A percentile compares a stretch with the other conserved stretches of the same genome.
phyloP scores from a whole-genome alignment of 805 yeast genomes.

The Wickerhamiella hasegawae region DNA sequence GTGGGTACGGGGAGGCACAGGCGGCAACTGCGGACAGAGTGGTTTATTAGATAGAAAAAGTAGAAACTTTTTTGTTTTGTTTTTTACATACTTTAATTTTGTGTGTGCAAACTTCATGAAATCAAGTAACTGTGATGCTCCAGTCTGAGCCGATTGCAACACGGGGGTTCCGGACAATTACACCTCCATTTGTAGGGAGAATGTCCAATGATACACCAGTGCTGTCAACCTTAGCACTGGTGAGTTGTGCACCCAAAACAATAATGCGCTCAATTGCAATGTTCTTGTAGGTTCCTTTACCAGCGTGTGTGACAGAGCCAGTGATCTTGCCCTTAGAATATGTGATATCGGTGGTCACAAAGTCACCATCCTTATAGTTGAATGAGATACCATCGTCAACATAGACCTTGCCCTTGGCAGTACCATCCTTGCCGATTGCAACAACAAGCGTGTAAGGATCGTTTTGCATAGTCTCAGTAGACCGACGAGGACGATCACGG shows the following conservation, averaged over 20 bases:
- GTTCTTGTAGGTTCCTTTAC: constrained; percentile 5
- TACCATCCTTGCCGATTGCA: constrained; percentile 32
- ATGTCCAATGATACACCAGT: constrained; percentile 10
- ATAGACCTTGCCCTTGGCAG: constrained; percentile 46
- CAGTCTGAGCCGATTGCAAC: constrained; percentile 33
- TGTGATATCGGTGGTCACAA: constrained; percentile 27
- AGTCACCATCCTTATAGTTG: constrained; percentile 37
- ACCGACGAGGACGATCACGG: constrained; percentile 64
- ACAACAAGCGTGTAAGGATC: constrained; percentile 73
- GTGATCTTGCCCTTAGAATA: constrained; percentile 15
- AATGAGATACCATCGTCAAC: constrained; percentile 76
- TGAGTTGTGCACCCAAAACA: constrained; percentile 18
- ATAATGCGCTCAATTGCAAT: constrained; percentile 15
- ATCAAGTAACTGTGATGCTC: constrained; percentile 24
- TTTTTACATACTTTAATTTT: no score
- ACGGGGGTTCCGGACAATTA: constrained; percentile 34
- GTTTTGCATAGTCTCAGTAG: constrained; percentile 51
- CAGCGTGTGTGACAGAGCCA: constrained; percentile 7
- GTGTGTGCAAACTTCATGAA: no score
- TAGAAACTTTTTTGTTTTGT: no score
- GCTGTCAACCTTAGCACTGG: constrained; percentile 22
- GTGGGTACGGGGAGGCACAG: no score
- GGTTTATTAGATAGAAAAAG: no score
- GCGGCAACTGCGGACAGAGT: no score
- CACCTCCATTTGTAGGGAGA: constrained; percentile 8